These are phyloP conservation scores for Ceratocystis albifundus DNA, from an alignment of 2,329 filamentous ascomycete species.

Conservation along the genomic window DNA sequence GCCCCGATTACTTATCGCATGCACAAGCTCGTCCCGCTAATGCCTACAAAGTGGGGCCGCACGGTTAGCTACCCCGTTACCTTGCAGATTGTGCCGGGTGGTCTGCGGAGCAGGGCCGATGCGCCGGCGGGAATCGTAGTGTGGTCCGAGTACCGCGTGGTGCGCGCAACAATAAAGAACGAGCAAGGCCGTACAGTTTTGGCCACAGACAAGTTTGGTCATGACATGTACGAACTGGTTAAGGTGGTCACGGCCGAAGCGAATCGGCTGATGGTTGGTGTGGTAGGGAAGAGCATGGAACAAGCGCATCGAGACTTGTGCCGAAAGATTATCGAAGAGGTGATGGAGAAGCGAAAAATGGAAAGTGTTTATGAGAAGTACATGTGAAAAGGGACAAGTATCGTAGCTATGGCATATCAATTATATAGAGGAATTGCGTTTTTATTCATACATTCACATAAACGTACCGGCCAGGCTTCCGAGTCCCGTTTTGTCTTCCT, in stretches of 20 bases:
- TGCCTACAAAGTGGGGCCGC: constrained; percentile 34
- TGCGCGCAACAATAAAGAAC: constrained; percentile 11
- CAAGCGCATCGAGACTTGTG: constrained; percentile 29
- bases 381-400: background rate
- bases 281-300: constrained; percentile 29
- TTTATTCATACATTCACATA: background rate
- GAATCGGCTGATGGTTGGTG: constrained; percentile 31
- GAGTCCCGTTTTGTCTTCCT: background rate
- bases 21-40: constrained; percentile 30
- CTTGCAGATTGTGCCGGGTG: constrained; percentile 35
- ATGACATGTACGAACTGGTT: constrained; percentile 29
- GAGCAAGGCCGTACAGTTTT: background rate
- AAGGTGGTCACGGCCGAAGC: constrained; percentile 30
- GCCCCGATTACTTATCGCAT: constrained; percentile 29
- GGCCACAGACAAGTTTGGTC: constrained; percentile 24
- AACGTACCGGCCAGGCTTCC: too few species aligned
- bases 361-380: background rate
- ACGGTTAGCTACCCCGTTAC: constrained; percentile 35
- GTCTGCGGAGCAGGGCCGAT: constrained; percentile 35
- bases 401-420: background rate
- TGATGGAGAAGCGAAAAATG: constrained; percentile 25
- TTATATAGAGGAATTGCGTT: background rate
- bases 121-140: constrained; percentile 36
- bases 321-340: constrained; percentile 29
- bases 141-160: constrained; percentile 30